Evolutionary conservation across 148 eudicot genomes (phyloP), one percentile per base, ranked within the genome.

Genomic region (Arctostaphylos glauca): DNA sequence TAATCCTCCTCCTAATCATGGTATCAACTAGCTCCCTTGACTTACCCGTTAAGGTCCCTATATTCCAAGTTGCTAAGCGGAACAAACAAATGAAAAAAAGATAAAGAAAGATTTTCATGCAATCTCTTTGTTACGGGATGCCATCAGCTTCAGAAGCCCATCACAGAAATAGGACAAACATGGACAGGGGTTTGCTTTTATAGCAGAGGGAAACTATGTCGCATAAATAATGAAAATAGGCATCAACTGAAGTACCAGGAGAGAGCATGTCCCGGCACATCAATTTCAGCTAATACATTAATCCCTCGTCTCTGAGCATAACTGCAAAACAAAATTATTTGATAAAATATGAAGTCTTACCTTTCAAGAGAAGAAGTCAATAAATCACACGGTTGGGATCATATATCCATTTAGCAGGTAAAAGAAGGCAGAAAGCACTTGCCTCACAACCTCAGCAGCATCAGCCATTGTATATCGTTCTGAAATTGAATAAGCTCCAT

Each of bases 231-330:
- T 58, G 44, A 74, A 48, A 43, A 38, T 43, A 76, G 60, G 60
- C 10, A 78, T 81, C 47, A 52, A 56, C 78, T 25, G 50, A n/a
- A 19, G 1, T 93, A 96, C 99, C 99, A 96, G 81, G 99, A 93
- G 68, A 75, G 82, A 84, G 99, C 99, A 90, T 96, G 99, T 59
- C 98, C 99, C 46, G 99, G 99, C 79, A 96, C 92, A 83, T 96
- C 99, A 59, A 96, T 79, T 84, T 96, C 99, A 83, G 98, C 98
- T 86, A 96, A 82, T 67, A 96, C 98, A 83, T 96, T 92, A 76
- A 96, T 89, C 70, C 99, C 99, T 47, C 91, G 87, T 82, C 84
- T 88, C 84, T 91, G 89, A 81, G 98, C 99, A 88, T 96, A 94
- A 53, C 99, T 96, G 94, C 82, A 84, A 74, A 55, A 71, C n/a